Evolutionary conservation across 2,329 filamentous ascomycete genomes (phyloP).

Genomic region (Hymenoscyphus fructigenus): DNA sequence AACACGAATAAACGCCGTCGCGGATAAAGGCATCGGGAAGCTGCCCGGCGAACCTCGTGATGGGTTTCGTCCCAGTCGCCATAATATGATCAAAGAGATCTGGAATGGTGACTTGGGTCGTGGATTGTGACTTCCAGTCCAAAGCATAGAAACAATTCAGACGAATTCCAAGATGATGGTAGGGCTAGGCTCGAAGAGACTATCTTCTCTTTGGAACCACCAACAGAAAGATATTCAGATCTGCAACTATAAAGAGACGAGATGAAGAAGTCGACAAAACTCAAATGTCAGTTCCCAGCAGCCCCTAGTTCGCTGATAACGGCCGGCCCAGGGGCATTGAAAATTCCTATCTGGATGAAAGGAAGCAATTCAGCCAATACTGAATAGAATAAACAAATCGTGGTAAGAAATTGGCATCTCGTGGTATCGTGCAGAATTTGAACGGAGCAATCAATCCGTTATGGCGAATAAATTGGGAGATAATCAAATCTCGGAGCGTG

Average conservation of each 20-base stretch:
- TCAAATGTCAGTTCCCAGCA: too few relatives aligned
- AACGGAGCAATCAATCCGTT: not conserved
- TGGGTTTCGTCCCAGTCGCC: not conserved
- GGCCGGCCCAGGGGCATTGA: not conserved
- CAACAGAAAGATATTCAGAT: too few relatives aligned
- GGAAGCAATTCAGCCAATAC: constrained; percentile 4
- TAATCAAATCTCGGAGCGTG: not conserved
- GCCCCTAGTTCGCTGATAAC: too few relatives aligned
- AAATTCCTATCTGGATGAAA: not conserved
- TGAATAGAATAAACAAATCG: not conserved
- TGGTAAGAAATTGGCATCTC: constrained; percentile 3
- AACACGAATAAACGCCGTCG: not conserved
- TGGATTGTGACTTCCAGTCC: not conserved
- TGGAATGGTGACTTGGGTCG: not conserved
- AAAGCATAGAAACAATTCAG: not conserved
- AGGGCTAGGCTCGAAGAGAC: not conserved
- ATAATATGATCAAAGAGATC: not conserved
- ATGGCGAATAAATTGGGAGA: not conserved
- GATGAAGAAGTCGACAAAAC: too few relatives aligned
- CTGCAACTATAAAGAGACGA: too few relatives aligned
- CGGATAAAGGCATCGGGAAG: constrained; percentile 4
- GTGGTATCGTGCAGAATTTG: not conserved
- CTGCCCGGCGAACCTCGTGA: not conserved
- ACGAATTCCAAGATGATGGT: not conserved
- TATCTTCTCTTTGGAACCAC: too few relatives aligned